phyloP scores from a whole-genome alignment of 2,329 filamentous ascomycete species.

The Aspergillus novoparasiticus region DNA sequence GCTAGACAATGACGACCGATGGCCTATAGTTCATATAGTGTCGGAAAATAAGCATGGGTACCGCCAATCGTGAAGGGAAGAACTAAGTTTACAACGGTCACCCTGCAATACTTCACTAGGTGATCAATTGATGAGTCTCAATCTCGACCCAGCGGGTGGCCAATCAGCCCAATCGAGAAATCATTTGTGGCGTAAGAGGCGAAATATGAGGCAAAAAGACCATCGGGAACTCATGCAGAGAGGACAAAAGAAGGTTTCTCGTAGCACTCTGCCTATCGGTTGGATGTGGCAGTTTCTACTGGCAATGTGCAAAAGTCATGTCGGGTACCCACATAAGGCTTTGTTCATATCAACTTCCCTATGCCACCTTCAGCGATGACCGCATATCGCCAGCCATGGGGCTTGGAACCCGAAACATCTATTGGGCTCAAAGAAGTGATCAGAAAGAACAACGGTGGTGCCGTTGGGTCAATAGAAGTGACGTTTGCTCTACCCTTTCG shows the following conservation, averaged over 20 bases:
- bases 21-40: slow-evolving; percentile 8
- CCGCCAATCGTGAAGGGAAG: slow-evolving; percentile 1
- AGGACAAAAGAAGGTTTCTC: slow-evolving; percentile 1
- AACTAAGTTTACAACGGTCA: slow-evolving; percentile 8
- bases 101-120: slow-evolving; percentile 8
- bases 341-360: slow-evolving; percentile 15
- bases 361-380: slow-evolving; percentile 2
- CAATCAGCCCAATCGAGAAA: slow-evolving; percentile 4
- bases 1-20: slow-evolving; percentile 14
- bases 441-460: slow-evolving; percentile 8
- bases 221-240: neutral
- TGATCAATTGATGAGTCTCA: slow-evolving; percentile 22
- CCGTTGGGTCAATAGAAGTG: slow-evolving; percentile 2
- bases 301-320: neutral
- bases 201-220: neutral
- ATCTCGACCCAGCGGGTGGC: neutral
- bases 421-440: slow-evolving; percentile 7
- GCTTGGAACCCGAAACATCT: neutral
- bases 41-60: slow-evolving; percentile 13
- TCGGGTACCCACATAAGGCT: slow-evolving; percentile 35
- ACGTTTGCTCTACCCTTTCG: neutral
- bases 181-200: slow-evolving; percentile 4
- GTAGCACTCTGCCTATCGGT: neutral
- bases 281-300: slow-evolving; percentile 16
- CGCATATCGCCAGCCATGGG: slow-evolving; percentile 6